Percentiles rank a stretch among this genome's conserved stretches.
Conservation (phyloP, 2,329 filamentous ascomycete genomes). For the Arthroderma sp. region DNA sequence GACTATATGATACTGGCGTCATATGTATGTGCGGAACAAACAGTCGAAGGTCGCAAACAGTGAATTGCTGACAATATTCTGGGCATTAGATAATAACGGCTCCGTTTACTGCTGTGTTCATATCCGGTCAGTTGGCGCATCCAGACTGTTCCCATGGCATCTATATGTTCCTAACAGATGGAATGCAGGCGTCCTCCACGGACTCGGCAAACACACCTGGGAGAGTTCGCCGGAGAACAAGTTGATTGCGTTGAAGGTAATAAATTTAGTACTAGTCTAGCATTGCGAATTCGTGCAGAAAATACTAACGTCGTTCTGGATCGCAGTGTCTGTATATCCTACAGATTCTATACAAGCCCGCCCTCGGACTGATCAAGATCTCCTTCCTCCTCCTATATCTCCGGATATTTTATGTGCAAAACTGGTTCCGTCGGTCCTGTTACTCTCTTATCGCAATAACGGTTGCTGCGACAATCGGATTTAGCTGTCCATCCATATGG, state of each 20-base stretch:
- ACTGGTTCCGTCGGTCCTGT: constrained; percentile 9
- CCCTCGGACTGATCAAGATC: constrained; percentile 9
- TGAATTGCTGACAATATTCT: neutral
- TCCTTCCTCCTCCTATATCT: constrained; percentile 12
- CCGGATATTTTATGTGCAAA: constrained; percentile 10
- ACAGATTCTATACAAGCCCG: constrained; percentile 9
- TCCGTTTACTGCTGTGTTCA: neutral
- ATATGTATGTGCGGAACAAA: constrained; percentile 5
- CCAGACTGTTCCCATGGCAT: neutral
- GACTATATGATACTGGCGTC: constrained; percentile 9
- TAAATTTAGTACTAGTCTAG: neutral
- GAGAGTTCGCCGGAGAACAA: neutral
- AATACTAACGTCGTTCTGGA: neutral
- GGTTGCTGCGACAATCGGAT: constrained; percentile 6
- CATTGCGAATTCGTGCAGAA: neutral
- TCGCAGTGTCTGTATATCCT: constrained; percentile 7
- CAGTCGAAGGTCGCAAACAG: neutral
- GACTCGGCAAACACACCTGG: constrained; percentile 5
- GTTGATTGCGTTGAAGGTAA: constrained; percentile 8
- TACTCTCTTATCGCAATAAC: constrained; percentile 8
- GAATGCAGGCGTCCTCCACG: constrained; percentile 1
- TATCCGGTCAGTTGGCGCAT: neutral
- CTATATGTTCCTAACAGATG: neutral
- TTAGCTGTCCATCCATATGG: constrained; percentile 8
- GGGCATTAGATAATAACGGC: neutral